Evolutionary conservation across 257 asterid species (phyloP).

Genomic region (Lycium ferocissimum): DNA sequence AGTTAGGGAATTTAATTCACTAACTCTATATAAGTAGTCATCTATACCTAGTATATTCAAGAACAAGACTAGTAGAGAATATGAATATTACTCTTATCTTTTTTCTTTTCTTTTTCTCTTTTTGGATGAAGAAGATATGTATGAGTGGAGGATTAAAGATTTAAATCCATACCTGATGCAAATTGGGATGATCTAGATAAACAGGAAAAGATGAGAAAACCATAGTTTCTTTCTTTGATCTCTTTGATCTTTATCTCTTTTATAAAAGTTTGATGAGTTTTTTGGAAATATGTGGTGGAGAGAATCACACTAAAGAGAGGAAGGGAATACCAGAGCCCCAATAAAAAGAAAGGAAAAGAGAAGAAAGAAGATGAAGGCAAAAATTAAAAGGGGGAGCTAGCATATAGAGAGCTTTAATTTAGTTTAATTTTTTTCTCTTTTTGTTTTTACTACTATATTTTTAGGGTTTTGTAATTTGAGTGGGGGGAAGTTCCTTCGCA

Average conservation of each 20-base stretch:
- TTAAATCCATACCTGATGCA: conserved; percentile 53
- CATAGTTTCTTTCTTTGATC: conserved; percentile 44
- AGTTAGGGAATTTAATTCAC: background rate
- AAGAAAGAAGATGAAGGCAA: conserved; percentile 35
- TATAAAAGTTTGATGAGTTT: conserved; percentile 45
- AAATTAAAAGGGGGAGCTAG: conserved; percentile 23
- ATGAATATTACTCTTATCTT: conserved; percentile 43
- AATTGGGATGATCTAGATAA: conserved; percentile 61
- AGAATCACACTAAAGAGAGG: conserved; percentile 39
- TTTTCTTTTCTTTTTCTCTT: conserved; percentile 34
- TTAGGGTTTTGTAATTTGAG: conserved; percentile 46
- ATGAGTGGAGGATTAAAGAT: conserved; percentile 21
- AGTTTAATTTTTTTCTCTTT: conserved; percentile 35
- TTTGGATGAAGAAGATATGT: conserved; percentile 34
- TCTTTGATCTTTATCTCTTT: conserved; percentile 44
- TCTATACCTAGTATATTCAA: conserved; percentile 51
- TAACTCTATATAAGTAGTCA: background rate
- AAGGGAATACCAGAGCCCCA: conserved; percentile 41
- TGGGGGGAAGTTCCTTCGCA: conserved; percentile 52
- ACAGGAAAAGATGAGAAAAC: conserved; percentile 59
- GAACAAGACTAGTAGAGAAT: conserved; percentile 42
- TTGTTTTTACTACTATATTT: conserved; percentile 39
- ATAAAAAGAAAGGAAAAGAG: conserved; percentile 33
- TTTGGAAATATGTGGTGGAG: conserved; percentile 55
- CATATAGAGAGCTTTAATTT: conserved; percentile 31